Base-by-base conservation (phyloP, 768 basidiomycete species). In the Tricholoma saponaceum region DNA sequence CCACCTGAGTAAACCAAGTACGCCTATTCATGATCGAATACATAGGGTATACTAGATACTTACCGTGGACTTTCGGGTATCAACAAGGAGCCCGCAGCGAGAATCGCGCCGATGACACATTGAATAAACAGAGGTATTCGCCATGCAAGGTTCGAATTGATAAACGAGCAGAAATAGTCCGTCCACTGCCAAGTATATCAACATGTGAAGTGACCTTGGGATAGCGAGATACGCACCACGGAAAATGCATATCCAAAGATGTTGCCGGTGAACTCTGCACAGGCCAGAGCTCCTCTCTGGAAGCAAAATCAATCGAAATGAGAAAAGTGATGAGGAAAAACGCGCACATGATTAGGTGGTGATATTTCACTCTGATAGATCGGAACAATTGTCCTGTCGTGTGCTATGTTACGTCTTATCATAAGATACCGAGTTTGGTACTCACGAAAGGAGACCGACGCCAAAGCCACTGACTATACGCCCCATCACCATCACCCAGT, bases 351-450 rank as follows among this genome's bases (percentile, higher is more conserved):
- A 64, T 85, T 79, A 2, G 94, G 90, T 18, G 92, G 92, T 4
- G 90, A 92, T 43, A 95, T 91, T 76, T 95, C 94, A 60, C 89
- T 91, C 74, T 95, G 89, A 67, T 92, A 92, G 57, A 92, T 90
- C 6, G 90, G 91, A 23, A 92, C 90, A 58, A 92, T 91, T 35
- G 90, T 92, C 44, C 90, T 92, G 53, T 13, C 12, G 14, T 30
- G 25, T 28, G 20, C 2, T 26, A 43, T 20, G 47, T 16, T 32
- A 14, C 5, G 14, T 3, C 18, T 56, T 16, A 37, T 16, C 26
- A 12, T 7, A 28, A 28, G n/a, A 33, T 8, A 20, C 23, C 4
- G 14, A 12, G 7, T 22, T 25, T 1, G 25, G 18, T 13, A 26
- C 88, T 65, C 67, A 93, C 90, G 89, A 92, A 54, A 96, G 73